phyloP scores from a whole-genome alignment of 352 stramenopile species.

The Albugo candida region DNA sequence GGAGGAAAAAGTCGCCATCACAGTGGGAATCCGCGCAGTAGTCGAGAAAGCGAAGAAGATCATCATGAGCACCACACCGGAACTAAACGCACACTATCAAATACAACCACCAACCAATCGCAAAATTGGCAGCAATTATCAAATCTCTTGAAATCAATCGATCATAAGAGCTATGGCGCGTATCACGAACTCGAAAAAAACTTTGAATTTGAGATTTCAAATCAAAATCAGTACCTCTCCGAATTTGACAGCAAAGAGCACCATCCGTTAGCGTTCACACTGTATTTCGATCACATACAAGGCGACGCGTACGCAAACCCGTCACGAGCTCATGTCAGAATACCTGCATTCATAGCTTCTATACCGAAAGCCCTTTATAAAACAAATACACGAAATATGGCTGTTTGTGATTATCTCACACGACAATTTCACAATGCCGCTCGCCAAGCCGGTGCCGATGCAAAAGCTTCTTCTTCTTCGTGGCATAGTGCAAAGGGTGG shows the following conservation, averaged over 20 bases:
- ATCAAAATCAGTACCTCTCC: no score
- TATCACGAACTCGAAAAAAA: slow-evolving; percentile 58
- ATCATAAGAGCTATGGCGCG: slow-evolving; percentile 67
- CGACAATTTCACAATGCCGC: slow-evolving; percentile 56
- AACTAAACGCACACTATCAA: background rate
- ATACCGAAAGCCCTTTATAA: slow-evolving; percentile 64
- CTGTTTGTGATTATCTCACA: slow-evolving; percentile 82
- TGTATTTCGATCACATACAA: slow-evolving; percentile 88
- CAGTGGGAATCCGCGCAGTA: background rate
- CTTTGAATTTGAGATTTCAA: slow-evolving; percentile 13
- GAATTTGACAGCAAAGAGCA: background rate
- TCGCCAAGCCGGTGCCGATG: slow-evolving; percentile 28
- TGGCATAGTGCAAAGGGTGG: slow-evolving; percentile 84
- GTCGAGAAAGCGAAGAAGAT: background rate
- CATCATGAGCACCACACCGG: background rate
- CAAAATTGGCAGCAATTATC: slow-evolving; percentile 24
- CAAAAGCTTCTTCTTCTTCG: slow-evolving; percentile 39
- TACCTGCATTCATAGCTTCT: slow-evolving; percentile 42
- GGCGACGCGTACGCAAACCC: slow-evolving; percentile 90
- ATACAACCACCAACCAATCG: no score
- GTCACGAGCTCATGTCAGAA: slow-evolving; percentile 81
- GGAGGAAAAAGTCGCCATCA: slow-evolving; percentile 19
- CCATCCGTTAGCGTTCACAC: slow-evolving; percentile 29
- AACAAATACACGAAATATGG: slow-evolving; percentile 65
- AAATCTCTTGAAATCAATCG: slow-evolving; percentile 17